These are phyloP conservation scores for Mariannaea elegans DNA, from an alignment of 2,329 filamentous ascomycete genomes.

Conservation along the genomic window DNA sequence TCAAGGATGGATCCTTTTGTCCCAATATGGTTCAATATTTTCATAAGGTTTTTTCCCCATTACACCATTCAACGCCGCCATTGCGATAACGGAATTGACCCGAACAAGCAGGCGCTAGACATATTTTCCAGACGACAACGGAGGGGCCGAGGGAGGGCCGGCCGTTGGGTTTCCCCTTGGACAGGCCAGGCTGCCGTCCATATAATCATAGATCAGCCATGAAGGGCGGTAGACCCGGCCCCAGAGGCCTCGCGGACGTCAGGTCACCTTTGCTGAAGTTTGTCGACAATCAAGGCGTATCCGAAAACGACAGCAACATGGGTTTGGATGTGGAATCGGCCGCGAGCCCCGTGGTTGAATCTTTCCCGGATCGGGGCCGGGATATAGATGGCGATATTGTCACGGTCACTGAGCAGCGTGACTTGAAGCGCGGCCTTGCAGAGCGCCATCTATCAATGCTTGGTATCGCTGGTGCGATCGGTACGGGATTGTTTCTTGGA, in stretches of 20 bases:
- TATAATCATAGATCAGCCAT: neutral
- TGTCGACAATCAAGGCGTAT: neutral
- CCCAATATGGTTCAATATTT: neutral
- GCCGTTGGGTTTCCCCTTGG: neutral
- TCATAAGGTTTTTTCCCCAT: slow-evolving; percentile 9
- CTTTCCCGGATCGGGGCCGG: neutral
- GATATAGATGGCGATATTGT: slow-evolving; percentile 30
- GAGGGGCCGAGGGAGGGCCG: neutral
- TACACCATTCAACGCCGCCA: slow-evolving; percentile 15
- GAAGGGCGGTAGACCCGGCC: neutral
- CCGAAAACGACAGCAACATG: neutral
- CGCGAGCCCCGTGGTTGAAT: slow-evolving; percentile 5
- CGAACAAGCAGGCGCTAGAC: slow-evolving; percentile 14
- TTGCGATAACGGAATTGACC: slow-evolving; percentile 19
- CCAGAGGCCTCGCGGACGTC: slow-evolving; percentile 3
- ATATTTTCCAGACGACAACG: neutral
- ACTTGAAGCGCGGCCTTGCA: slow-evolving; percentile 36
- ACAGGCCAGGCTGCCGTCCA: neutral
- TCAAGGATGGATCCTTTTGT: slow-evolving; percentile 3
- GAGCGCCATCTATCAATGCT: slow-evolving; percentile 58
- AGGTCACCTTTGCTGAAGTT: slow-evolving; percentile 15
- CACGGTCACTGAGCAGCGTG: slow-evolving; percentile 34
- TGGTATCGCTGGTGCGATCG: slow-evolving; percentile 62
- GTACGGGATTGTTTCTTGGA: slow-evolving; percentile 47
- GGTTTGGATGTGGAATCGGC: slow-evolving; percentile 13